Evolutionary conservation across 495 filamentous ascomycete genomes (phyloP).

Genomic region (Penicillium alfredii): DNA sequence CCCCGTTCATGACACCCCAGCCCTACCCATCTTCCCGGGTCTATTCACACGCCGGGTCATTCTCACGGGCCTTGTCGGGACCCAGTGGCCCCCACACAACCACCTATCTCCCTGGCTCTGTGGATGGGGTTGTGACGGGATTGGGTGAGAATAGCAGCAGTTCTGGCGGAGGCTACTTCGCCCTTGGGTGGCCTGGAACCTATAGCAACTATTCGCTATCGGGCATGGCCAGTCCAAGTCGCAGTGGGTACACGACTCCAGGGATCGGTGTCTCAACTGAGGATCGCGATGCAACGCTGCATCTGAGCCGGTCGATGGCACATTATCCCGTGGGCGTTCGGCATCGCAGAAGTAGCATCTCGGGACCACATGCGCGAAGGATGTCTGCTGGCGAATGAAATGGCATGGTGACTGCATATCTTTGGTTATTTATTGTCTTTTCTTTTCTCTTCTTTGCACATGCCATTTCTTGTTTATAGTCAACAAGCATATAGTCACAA

Average conservation of each 20-base stretch:
- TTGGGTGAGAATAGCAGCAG: slow-evolving; percentile 2
- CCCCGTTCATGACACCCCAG: slow-evolving; percentile 23
- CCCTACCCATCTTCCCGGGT: slow-evolving; percentile 10
- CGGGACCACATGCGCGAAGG: slow-evolving; percentile 19
- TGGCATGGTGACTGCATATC: too few species aligned
- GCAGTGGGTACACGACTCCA: slow-evolving; percentile 23
- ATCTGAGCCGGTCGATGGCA: slow-evolving; percentile 17
- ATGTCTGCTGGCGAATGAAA: slow-evolving; percentile 6
- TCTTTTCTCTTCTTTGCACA: not conserved
- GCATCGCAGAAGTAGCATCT: slow-evolving; percentile 27
- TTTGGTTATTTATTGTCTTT: slow-evolving; percentile 2
- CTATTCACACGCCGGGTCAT: slow-evolving; percentile 4
- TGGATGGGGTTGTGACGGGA: slow-evolving; percentile 4
- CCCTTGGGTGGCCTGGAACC: slow-evolving; percentile 12
- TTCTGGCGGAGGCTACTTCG: slow-evolving; percentile 25
- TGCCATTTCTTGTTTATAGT: too few species aligned
- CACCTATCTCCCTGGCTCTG: slow-evolving; percentile 1
- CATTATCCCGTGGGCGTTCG: slow-evolving; percentile 28
- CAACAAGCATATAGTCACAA: too few species aligned
- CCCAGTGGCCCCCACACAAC: slow-evolving; percentile 1
- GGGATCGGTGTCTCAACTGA: slow-evolving; percentile 19
- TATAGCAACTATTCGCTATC: slow-evolving; percentile 7
- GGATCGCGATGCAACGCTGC: slow-evolving; percentile 15
- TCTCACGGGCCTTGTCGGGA: slow-evolving; percentile 2
- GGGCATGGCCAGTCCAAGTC: slow-evolving; percentile 12